Percentiles rank a stretch among this genome's conserved stretches.
Evolutionary conservation across 2,329 filamentous ascomycete genomes (phyloP).

Genomic region (Pyrenochaeta sp.): DNA sequence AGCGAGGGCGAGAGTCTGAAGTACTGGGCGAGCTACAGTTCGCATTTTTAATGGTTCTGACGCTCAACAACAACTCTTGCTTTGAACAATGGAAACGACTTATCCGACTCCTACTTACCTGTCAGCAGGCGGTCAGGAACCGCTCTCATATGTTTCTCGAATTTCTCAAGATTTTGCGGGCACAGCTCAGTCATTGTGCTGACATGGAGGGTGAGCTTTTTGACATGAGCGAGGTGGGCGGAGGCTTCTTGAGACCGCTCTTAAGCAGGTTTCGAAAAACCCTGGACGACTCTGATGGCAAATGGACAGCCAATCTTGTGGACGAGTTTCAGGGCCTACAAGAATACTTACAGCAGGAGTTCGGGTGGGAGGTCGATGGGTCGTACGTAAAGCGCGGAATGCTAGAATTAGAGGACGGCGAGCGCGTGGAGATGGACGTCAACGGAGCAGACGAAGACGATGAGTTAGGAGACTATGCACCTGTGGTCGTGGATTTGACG

Average conservation of each 20-base stretch:
- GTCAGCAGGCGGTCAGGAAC: slow-evolving; percentile 59
- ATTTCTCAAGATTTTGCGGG: slow-evolving; percentile 58
- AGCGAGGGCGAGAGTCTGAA: slow-evolving; percentile 38
- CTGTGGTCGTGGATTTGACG: slow-evolving; percentile 65
- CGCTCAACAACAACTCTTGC: slow-evolving; percentile 71
- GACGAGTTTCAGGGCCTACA: slow-evolving; percentile 65
- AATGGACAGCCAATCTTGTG: slow-evolving; percentile 56
- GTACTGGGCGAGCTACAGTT: slow-evolving; percentile 69
- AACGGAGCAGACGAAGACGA: slow-evolving; percentile 66
- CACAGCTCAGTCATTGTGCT: slow-evolving; percentile 64
- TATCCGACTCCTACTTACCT: slow-evolving; percentile 65
- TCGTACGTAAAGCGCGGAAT: slow-evolving; percentile 65
- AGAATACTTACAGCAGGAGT: slow-evolving; percentile 61
- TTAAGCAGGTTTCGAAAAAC: slow-evolving; percentile 62
- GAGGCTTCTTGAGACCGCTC: slow-evolving; percentile 61
- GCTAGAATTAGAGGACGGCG: slow-evolving; percentile 69
- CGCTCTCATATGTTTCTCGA: slow-evolving; percentile 62
- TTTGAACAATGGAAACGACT: slow-evolving; percentile 72
- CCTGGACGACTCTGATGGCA: slow-evolving; percentile 58
- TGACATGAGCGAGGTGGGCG: slow-evolving; percentile 64
- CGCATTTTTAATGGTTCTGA: slow-evolving; percentile 68
- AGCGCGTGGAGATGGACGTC: slow-evolving; percentile 67
- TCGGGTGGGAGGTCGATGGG: slow-evolving; percentile 66
- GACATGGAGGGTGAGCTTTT: slow-evolving; percentile 70
- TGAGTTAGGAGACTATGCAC: slow-evolving; percentile 71